Conservation (phyloP, 2,329 filamentous ascomycete species). For the Paraconiothyrium sp. region DNA sequence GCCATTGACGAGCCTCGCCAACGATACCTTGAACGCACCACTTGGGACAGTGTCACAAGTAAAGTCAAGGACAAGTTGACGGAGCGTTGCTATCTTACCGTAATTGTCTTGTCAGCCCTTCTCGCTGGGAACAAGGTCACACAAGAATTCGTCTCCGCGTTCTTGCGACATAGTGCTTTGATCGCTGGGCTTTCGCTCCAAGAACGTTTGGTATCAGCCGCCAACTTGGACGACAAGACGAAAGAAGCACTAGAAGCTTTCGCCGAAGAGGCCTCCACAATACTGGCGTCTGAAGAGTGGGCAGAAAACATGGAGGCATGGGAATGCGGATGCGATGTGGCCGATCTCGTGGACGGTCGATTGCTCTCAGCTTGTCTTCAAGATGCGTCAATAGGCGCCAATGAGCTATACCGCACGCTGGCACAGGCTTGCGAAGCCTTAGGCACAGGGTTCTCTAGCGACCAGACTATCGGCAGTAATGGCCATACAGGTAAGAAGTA, state of each 20-base stretch:
- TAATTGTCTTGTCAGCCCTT: slow-evolving; percentile 46
- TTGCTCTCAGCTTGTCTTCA: slow-evolving; percentile 42
- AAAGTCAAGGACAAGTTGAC: slow-evolving; percentile 34
- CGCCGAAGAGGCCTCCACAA: slow-evolving; percentile 44
- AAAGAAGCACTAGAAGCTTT: slow-evolving; percentile 51
- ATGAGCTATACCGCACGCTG: slow-evolving; percentile 30
- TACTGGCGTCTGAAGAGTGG: slow-evolving; percentile 53
- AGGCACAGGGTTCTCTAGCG: slow-evolving; percentile 23
- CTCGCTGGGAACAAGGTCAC: slow-evolving; percentile 38
- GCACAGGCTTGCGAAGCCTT: slow-evolving; percentile 32
- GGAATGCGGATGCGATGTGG: slow-evolving; percentile 55
- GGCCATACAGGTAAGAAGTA: slow-evolving; percentile 6
- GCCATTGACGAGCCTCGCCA: slow-evolving; percentile 16
- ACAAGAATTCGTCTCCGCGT: slow-evolving; percentile 46
- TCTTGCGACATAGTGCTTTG: slow-evolving; percentile 56
- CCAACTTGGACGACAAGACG: slow-evolving; percentile 44
- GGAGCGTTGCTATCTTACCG: slow-evolving; percentile 47
- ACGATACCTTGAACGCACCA: slow-evolving; percentile 17
- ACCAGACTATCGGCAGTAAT: slow-evolving; percentile 5
- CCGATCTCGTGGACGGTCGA: slow-evolving; percentile 66
- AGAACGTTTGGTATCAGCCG: slow-evolving; percentile 46
- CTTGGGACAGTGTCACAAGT: slow-evolving; percentile 21
- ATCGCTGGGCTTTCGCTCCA: slow-evolving; percentile 54
- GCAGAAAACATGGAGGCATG: slow-evolving; percentile 32
- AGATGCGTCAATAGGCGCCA: slow-evolving; percentile 26